These are phyloP conservation scores for Aschersonia sp. DNA, from an alignment of 2,329 filamentous ascomycete species.

Conservation along the genomic window DNA sequence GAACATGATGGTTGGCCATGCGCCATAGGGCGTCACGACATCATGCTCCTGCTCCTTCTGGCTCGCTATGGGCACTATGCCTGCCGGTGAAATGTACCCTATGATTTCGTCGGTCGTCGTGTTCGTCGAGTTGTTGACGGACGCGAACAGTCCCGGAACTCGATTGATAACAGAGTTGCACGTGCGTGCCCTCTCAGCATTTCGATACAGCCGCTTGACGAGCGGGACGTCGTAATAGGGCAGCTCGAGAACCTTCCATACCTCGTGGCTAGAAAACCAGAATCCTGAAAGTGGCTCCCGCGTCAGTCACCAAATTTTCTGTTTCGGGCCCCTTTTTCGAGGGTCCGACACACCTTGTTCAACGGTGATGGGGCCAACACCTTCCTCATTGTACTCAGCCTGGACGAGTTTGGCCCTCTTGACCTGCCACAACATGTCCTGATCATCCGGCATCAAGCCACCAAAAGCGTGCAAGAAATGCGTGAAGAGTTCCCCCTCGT, in stretches of 20 bases:
- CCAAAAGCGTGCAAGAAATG: slow-evolving; percentile 25
- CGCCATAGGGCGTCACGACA: slow-evolving; percentile 25
- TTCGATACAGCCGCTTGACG: slow-evolving; percentile 22
- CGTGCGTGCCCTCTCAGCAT: slow-evolving; percentile 24
- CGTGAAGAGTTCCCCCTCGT: slow-evolving; percentile 26
- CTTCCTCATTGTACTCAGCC: slow-evolving; percentile 19
- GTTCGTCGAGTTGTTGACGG: slow-evolving; percentile 26
- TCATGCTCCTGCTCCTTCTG: slow-evolving; percentile 24
- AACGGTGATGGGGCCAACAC: slow-evolving; percentile 24
- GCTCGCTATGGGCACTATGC: slow-evolving; percentile 23
- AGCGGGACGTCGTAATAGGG: slow-evolving; percentile 26
- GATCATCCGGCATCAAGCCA: slow-evolving; percentile 15
- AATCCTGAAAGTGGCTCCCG: slow-evolving; percentile 10
- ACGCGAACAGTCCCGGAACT: slow-evolving; percentile 24
- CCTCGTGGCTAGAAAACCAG: slow-evolving; percentile 26
- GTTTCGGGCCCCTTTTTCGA: not conserved
- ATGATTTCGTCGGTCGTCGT: slow-evolving; percentile 18
- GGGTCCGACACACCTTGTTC: slow-evolving; percentile 15
- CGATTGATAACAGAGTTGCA: slow-evolving; percentile 24
- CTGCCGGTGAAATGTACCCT: slow-evolving; percentile 25
- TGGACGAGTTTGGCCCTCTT: slow-evolving; percentile 23
- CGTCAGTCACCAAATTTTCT: no score
- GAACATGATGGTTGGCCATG: slow-evolving; percentile 21
- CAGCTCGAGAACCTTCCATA: slow-evolving; percentile 26
- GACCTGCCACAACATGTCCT: slow-evolving; percentile 19